These are phyloP conservation scores for Mercurialis annua DNA, from an alignment of 345 rosid species.

Conservation along the genomic window DNA sequence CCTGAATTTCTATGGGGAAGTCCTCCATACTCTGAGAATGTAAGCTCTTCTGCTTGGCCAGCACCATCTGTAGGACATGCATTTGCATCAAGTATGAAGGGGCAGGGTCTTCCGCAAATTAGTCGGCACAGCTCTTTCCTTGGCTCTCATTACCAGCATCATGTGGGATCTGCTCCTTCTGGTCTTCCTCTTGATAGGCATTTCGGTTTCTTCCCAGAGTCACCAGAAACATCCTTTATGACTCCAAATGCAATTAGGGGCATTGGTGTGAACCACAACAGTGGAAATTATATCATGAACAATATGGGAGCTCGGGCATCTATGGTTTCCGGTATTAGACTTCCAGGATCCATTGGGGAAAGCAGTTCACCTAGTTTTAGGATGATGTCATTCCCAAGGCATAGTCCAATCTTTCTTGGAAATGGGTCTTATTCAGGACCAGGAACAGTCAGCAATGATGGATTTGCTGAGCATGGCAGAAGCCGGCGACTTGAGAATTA, in stretches of 20 bases:
- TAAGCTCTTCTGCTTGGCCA: constrained; percentile 64
- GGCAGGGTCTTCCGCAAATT: constrained; percentile 45
- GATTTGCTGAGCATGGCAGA: constrained; percentile 48
- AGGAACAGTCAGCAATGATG: constrained; percentile 42
- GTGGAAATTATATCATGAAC: constrained; percentile 46
- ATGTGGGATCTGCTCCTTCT: constrained; percentile 92
- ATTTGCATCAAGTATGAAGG: constrained; percentile 47
- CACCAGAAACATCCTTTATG: constrained; percentile 67
- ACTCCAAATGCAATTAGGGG: constrained; percentile 51
- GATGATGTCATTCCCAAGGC: constrained; percentile 58
- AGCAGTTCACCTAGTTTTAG: constrained; percentile 51
- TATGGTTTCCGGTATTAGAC: constrained; percentile 43
- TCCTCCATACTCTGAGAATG: constrained; percentile 53
- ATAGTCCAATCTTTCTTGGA: constrained; percentile 39
- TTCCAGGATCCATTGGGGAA: constrained; percentile 48
- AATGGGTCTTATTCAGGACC: constrained; percentile 51
- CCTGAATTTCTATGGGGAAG: constrained; percentile 96
- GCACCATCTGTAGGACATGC: constrained; percentile 53
- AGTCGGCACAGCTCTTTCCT: constrained; percentile 45
- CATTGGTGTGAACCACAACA: constrained; percentile 40
- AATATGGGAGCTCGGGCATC: constrained; percentile 38
- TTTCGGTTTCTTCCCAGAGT: constrained; percentile 70
- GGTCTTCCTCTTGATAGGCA: constrained; percentile 74
- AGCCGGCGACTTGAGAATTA: constrained; percentile 39
- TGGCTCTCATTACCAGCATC: constrained; percentile 49